Evolutionary conservation across 306 rosid genomes (phyloP).

Genomic region (Dalbergia cochinchinensis): DNA sequence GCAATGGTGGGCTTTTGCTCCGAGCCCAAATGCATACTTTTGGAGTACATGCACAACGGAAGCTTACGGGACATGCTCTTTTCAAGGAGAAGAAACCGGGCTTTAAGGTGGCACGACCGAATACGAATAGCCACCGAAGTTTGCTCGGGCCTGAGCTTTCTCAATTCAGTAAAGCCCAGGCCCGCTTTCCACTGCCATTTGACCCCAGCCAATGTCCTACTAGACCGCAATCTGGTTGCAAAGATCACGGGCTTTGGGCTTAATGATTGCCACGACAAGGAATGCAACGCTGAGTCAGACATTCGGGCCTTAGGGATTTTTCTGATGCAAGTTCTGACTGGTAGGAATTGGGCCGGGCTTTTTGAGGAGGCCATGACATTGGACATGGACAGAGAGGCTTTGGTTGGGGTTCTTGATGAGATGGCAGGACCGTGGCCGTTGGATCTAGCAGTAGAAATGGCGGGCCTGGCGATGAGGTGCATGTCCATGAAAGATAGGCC

Average conservation of each 20-base stretch:
- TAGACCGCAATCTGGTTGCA: slow-evolving; percentile 70
- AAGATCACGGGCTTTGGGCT: slow-evolving; percentile 68
- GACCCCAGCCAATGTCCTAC: slow-evolving; percentile 61
- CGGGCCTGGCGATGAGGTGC: slow-evolving; percentile 60
- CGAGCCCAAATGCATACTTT: slow-evolving; percentile 63
- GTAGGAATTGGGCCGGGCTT: slow-evolving; percentile 66
- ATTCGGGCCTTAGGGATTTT: slow-evolving; percentile 62
- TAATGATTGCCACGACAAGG: slow-evolving; percentile 10
- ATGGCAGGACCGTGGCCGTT: slow-evolving; percentile 76
- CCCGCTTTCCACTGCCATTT: slow-evolving; percentile 63
- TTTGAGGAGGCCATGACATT: slow-evolving; percentile 50
- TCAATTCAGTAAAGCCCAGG: slow-evolving; percentile 53
- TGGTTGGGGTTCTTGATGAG: slow-evolving; percentile 57
- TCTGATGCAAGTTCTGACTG: slow-evolving; percentile 58
- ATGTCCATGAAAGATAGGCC: slow-evolving; percentile 45
- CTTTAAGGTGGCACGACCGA: slow-evolving; percentile 67
- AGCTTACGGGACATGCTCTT: slow-evolving; percentile 62
- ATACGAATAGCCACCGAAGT: slow-evolving; percentile 64
- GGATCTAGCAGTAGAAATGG: slow-evolving; percentile 60
- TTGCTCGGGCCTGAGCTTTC: slow-evolving; percentile 65
- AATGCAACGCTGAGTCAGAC: slow-evolving; percentile 47
- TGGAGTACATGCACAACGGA: slow-evolving; percentile 80
- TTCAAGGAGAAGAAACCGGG: slow-evolving; percentile 55
- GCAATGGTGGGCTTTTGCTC: slow-evolving; percentile 74
- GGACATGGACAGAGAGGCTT: slow-evolving; percentile 42